Base-by-base conservation (phyloP, 345 rosid species). In the Euphorbia pulcherrima region DNA sequence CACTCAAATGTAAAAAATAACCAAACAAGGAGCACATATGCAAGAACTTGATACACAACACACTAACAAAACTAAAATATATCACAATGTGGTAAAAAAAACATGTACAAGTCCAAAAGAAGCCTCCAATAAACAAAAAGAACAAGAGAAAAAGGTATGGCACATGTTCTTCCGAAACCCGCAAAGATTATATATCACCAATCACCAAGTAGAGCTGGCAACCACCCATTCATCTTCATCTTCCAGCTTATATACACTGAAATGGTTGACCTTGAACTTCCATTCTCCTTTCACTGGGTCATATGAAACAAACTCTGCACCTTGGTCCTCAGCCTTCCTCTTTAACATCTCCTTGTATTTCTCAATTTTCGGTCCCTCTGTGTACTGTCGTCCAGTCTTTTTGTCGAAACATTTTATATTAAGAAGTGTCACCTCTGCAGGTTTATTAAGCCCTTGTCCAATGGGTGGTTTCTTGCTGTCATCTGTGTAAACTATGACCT, bases 401-500 rank as follows among this genome's bases (percentile, higher is more conserved):
- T 78, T 95, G 74, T 92, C 97, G 4, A 86, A 76, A 80, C 97
- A 95, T 71, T 90, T 95, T 61, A 95, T 87, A 80, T 92, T 95
- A 18, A 92, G 88, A 67, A 95, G 89, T 4, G 93, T 92, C 23
- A 95, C 96, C 75, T 84, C 97, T 2, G 99, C 97, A 8, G 97
- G 90, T 77, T 95, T 92, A 40, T 95, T 95, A 41, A 95, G 84
- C 44, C 97, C 99, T 73, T 95, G 83, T 58, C 99, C 99, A 13
- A 88, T 85, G 4, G 96, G 90, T 4, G 97, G 97, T 74, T 92
- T 95, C 76, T 87, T 79, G 81, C 84, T 83, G 67, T 95, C 97
- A 39, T 95, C 97, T 87, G 84, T 78, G 86, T 95, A 95, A n/a
- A 95, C 99, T 33, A 90, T 83, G 78, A 92, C 99, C 80, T 92